Percentiles rank a stretch among this genome's conserved stretches.
Conservation (phyloP, 805 yeast species). For the Candida hungchunana region DNA sequence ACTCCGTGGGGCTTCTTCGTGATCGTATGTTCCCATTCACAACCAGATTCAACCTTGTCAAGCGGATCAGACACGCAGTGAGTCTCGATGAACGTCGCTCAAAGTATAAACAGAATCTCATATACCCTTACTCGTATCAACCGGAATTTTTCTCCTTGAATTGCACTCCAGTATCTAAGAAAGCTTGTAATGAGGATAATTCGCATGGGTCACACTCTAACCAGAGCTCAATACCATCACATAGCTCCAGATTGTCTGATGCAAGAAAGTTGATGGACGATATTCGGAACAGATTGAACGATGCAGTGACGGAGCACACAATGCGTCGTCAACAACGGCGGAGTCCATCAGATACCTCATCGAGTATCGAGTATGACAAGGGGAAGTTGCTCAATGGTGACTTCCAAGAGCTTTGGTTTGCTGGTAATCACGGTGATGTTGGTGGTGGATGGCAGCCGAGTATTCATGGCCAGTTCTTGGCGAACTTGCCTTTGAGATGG, state of each 20-base stretch:
- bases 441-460: slow-evolving; percentile 66
- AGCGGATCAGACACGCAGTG: slow-evolving; percentile 63
- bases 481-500: slow-evolving; percentile 58
- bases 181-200: too few relatives aligned
- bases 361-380: slow-evolving; percentile 22
- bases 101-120: slow-evolving; percentile 55
- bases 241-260: too few relatives aligned
- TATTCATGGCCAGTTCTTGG: slow-evolving; percentile 37
- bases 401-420: slow-evolving; percentile 57
- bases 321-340: not conserved
- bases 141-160: slow-evolving; percentile 27
- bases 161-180: slow-evolving; percentile 4
- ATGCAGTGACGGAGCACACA: not conserved
- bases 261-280: slow-evolving; percentile 16
- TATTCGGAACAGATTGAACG: slow-evolving; percentile 11
- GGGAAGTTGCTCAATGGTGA: slow-evolving; percentile 28
- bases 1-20: slow-evolving; percentile 57
- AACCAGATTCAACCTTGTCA: slow-evolving; percentile 44
- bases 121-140: slow-evolving; percentile 40
- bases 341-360: slow-evolving; percentile 6
- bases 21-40: slow-evolving; percentile 59
- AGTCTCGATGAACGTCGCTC: slow-evolving; percentile 65
- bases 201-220: too few relatives aligned
- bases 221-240: too few relatives aligned
- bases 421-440: slow-evolving; percentile 65